Evolutionary conservation across 202 grass and related monocot genomes (phyloP), one percentile per base, ranked within the genome.

Genomic region (Musa balbisiana): DNA sequence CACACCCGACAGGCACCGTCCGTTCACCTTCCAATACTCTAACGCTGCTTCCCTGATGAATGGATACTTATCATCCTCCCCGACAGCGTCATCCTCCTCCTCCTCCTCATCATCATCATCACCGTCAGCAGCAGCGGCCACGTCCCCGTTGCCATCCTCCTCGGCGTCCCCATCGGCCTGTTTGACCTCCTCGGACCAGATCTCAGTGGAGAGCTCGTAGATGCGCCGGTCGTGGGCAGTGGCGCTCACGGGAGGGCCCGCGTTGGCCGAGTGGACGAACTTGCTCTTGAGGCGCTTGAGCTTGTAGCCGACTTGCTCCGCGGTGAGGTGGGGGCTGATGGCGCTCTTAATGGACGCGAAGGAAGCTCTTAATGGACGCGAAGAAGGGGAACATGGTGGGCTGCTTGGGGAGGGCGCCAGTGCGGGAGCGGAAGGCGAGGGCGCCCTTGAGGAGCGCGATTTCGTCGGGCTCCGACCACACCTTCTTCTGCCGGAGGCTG

Each of bases 271-370:
- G 73, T 80, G 81, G 29, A 89, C 69, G 80, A 78, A 92, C 87
- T 96, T 92, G 80, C 87, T 80, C 85, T 96, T 96, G 72, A 96
- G 87, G 33, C 86, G 87, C 90, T 90, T 92, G 63, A 92, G 89
- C 87, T 96, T 96, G 87, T 96, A 96, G 79, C 86, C 88, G 3
- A 84, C 70, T 84, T 89, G 90, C 79, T 87, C 78, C 62, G 82
- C 83, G 77, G 87, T 76, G 50, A 92, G 69, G 82, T 92, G 80
- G 0, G 82, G 72, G 13, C 81, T 29, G 71, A 96, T 76, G 49
- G 72, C 73, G 53, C 59, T 80, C 82, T 62, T 80, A 29, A 96
- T 52, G 72, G 82, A 82, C 11, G 87, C 88, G 53, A 80, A 92
- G 33, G n/a, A n/a, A n/a, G 53, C 59, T 80, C 82, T 62, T 80